These are phyloP conservation scores for Malassezia caprae DNA, from an alignment of 1,284 basidiomycete genomes.

Conservation along the genomic window DNA sequence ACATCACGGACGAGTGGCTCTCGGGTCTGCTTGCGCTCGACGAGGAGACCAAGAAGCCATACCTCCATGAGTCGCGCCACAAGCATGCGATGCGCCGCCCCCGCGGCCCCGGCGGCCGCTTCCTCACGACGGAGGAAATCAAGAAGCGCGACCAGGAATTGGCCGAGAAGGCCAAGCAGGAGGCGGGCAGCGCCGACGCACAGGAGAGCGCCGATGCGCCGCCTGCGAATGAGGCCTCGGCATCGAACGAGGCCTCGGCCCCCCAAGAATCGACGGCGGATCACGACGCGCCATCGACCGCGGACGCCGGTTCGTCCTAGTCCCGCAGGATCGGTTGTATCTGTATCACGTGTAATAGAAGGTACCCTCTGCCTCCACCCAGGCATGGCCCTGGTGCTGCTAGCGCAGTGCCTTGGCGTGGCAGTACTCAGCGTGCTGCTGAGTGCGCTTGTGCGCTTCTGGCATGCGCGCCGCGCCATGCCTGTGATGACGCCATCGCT, in stretches of 20 bases:
- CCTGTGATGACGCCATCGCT: neutral
- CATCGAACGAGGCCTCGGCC: neutral
- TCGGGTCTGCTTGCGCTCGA: constrained; percentile 20
- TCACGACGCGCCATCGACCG: neutral
- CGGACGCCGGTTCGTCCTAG: neutral
- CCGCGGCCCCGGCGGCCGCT: constrained; percentile 87
- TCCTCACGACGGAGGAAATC: constrained; percentile 88
- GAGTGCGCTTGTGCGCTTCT: neutral
- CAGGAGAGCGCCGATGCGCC: neutral
- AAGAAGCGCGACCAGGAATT: constrained; percentile 50
- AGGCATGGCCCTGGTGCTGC: neutral
- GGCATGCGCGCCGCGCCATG: neutral
- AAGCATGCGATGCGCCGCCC: constrained; percentile 95
- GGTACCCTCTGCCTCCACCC: neutral
- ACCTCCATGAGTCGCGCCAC: constrained; percentile 91
- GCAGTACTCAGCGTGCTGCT: neutral
- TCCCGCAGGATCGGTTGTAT: neutral
- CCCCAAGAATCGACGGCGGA: neutral
- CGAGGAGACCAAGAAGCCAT: constrained; percentile 60
- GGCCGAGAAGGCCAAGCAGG: constrained; percentile 16
- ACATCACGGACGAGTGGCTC: constrained; percentile 11
- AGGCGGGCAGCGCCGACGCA: neutral
- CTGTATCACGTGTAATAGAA: neutral
- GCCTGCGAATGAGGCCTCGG: neutral
- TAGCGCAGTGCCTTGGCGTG: neutral